phyloP scores from a whole-genome alignment of 2,329 filamentous ascomycete genomes.

The Didymella pomorum region DNA sequence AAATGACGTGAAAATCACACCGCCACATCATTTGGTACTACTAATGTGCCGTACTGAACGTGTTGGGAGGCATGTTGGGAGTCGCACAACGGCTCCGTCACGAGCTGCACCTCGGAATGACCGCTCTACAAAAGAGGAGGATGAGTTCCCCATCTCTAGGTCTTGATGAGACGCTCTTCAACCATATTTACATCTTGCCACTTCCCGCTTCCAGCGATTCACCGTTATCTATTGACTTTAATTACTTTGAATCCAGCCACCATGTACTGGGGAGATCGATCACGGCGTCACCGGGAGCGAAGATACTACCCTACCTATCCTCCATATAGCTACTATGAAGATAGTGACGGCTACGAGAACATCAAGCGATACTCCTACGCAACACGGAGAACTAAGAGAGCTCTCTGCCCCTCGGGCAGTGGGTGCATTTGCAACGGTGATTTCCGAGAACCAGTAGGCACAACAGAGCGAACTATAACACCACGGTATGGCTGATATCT shows the following conservation, averaged over 20 bases:
- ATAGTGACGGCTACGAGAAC: not conserved
- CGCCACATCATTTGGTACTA: conserved; percentile 6
- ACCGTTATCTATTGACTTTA: not conserved
- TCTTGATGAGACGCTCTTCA: not conserved
- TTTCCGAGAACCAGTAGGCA: conserved; percentile 11
- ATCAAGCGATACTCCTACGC: not conserved
- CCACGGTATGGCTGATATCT: not conserved
- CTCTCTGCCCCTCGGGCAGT: not conserved
- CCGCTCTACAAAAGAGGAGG: not conserved
- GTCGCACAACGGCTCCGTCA: not conserved
- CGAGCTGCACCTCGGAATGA: not conserved
- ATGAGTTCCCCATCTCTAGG: not conserved
- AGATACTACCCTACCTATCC: not conserved
- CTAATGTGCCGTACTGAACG: not conserved
- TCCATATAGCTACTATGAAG: not conserved
- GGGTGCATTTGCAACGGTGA: conserved; percentile 1
- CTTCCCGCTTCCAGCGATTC: not conserved
- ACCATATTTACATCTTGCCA: not conserved
- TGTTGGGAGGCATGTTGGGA: not conserved
- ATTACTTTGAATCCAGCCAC: not conserved
- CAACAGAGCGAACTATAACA: no score
- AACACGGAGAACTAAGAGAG: not conserved
- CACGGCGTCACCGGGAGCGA: not conserved
- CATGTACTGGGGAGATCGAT: not conserved
- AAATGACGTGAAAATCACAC: conserved; percentile 13